Evolutionary conservation across 371 early-diverging fungal species (phyloP).

Genomic region (Mortierella sp.): DNA sequence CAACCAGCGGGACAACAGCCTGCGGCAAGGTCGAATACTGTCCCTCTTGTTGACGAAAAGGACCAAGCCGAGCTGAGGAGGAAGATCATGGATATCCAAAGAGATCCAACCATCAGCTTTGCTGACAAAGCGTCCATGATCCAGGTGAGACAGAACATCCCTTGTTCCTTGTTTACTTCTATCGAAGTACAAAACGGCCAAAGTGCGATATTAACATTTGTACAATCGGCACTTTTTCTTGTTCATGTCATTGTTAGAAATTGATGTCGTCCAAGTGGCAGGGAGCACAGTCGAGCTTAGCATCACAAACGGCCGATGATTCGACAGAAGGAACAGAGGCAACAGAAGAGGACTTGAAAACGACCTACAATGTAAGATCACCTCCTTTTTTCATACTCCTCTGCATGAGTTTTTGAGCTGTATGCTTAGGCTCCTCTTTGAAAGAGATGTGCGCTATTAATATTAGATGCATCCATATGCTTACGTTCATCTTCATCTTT

Average conservation of each 20-base stretch:
- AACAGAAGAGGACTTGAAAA: conserved; percentile 61
- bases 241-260: conserved; percentile 58
- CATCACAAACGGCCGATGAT: conserved; percentile 46
- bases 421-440: neutral
- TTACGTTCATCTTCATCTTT: neutral
- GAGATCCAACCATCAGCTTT: conserved; percentile 64
- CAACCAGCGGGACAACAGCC: neutral
- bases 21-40: conserved; percentile 45
- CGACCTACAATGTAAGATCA: conserved; percentile 68
- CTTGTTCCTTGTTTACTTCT: conserved; percentile 68
- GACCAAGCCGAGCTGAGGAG: conserved; percentile 63
- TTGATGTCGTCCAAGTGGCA: conserved; percentile 67
- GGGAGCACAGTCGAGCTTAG: conserved; percentile 19
- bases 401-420: neutral
- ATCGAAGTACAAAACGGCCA: conserved; percentile 51
- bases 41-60: conserved; percentile 41
- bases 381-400: neutral
- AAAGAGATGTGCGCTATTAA: neutral
- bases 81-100: conserved; percentile 68
- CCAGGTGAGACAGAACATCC: conserved; percentile 72
- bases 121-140: conserved; percentile 79
- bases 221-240: conserved; percentile 15
- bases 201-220: neutral
- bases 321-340: conserved; percentile 60
- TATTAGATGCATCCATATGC: neutral